Evolutionary conservation across 2,329 filamentous ascomycete species (phyloP).

Genomic region (Clarireedia monteithiana): DNA sequence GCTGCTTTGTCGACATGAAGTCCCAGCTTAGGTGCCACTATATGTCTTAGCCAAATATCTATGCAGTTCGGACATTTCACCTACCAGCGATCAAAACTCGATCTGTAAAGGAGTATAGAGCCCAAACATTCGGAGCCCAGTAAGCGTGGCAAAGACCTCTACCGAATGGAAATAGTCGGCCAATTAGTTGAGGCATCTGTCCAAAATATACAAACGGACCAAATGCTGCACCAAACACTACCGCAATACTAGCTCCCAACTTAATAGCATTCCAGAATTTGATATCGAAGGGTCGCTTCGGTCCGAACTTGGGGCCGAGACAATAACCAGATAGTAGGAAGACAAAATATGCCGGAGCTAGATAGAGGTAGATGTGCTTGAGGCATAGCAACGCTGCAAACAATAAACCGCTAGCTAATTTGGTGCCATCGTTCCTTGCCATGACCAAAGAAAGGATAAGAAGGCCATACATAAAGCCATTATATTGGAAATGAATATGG

Average conservation of each 20-base stretch:
- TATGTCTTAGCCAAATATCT: background rate
- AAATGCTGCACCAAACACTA: constrained; percentile 73
- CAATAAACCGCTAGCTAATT: constrained; percentile 70
- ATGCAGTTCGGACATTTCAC: background rate
- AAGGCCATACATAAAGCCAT: constrained; percentile 90
- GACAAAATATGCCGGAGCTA: constrained; percentile 92
- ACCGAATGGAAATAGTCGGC: constrained; percentile 86
- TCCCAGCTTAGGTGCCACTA: constrained; percentile 75
- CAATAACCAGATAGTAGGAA: constrained; percentile 88
- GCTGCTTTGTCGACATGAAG: constrained; percentile 66
- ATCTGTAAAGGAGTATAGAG: constrained; percentile 88
- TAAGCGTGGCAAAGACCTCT: constrained; percentile 93
- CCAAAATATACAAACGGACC: constrained; percentile 78
- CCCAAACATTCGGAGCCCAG: constrained; percentile 97
- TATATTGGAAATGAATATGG: constrained; percentile 98
- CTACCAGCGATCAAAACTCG: constrained; percentile 74
- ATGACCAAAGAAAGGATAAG: constrained; percentile 80
- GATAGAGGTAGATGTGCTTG: constrained; percentile 97
- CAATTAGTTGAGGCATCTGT: constrained; percentile 77
- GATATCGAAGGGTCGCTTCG: constrained; percentile 64
- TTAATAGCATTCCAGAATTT: constrained; percentile 75
- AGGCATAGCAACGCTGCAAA: constrained; percentile 85
- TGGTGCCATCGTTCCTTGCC: constrained; percentile 65
- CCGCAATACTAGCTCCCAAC: constrained; percentile 64
- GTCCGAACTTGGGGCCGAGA: constrained; percentile 60